These are phyloP conservation scores for Saccharomyces pastorianus DNA, from an alignment of 1,139 yeast species.

Conservation along the genomic window DNA sequence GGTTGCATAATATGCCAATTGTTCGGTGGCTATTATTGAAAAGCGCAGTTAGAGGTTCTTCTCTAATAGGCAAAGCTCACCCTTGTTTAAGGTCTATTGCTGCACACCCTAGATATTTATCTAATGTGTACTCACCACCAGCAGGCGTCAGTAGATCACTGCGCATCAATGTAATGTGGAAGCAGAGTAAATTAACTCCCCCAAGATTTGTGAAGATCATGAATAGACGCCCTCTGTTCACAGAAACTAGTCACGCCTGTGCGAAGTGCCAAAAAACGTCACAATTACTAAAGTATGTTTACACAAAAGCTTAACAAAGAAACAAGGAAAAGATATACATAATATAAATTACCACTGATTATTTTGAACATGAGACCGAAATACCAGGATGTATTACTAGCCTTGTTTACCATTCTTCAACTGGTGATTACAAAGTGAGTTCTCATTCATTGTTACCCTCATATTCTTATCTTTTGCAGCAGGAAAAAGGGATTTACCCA, in stretches of 20 bases:
- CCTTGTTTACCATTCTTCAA: background rate
- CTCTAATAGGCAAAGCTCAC: background rate
- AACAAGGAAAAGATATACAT: constrained; percentile 8
- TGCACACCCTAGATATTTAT: background rate
- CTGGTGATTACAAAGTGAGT: background rate
- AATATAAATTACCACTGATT: background rate
- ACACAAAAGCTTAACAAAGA: constrained; percentile 3
- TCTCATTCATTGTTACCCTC: background rate
- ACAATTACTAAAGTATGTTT: background rate
- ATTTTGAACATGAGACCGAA: background rate
- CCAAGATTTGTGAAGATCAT: background rate
- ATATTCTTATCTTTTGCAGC: background rate
- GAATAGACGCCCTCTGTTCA: constrained; percentile 6
- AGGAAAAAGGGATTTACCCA: background rate
- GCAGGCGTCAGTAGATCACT: background rate
- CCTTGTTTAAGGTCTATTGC: background rate
- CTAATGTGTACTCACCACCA: background rate
- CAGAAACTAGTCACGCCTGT: constrained; percentile 11
- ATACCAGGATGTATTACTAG: background rate
- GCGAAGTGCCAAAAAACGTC: constrained; percentile 13
- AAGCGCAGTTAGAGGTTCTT: background rate
- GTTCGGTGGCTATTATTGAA: background rate
- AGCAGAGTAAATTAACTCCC: background rate
- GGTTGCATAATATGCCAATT: background rate
- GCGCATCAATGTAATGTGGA: background rate